phyloP scores from a whole-genome alignment of 352 stramenopile genomes.

The Pythium sukuiense region DNA sequence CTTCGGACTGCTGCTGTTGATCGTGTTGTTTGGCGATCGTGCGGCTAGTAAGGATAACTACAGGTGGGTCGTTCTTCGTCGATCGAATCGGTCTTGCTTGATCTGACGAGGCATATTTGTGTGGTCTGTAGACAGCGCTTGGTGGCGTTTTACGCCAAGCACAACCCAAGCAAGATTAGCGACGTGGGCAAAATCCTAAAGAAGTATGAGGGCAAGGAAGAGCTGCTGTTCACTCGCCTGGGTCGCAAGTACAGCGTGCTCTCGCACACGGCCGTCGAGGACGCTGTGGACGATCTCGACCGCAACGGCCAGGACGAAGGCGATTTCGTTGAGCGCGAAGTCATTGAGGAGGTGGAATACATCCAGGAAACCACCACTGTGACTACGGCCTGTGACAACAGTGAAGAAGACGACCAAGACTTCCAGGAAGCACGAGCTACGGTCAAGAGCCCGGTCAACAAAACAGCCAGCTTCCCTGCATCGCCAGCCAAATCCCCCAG shows the following conservation, averaged over 20 bases:
- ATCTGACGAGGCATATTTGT: neutral
- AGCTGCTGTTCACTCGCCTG: constrained; percentile 72
- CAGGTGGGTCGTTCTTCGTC: constrained; percentile 33
- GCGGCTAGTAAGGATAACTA: constrained; percentile 35
- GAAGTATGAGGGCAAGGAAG: constrained; percentile 79
- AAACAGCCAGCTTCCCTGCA: constrained; percentile 20
- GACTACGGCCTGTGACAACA: constrained; percentile 12
- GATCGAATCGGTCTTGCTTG: neutral
- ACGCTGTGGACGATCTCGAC: constrained; percentile 39
- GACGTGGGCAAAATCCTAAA: constrained; percentile 63
- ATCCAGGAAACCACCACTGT: constrained; percentile 28
- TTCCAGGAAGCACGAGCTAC: constrained; percentile 40
- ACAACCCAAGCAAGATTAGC: constrained; percentile 69
- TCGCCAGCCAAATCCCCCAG: constrained; percentile 10
- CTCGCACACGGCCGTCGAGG: constrained; percentile 31
- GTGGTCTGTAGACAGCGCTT: constrained; percentile 40
- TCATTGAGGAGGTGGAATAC: constrained; percentile 33
- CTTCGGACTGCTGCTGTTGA: constrained; percentile 44
- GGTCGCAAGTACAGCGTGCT: constrained; percentile 81
- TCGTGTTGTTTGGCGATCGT: constrained; percentile 52
- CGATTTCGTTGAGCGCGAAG: constrained; percentile 25
- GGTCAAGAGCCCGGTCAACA: constrained; percentile 23
- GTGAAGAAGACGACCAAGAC: constrained; percentile 40
- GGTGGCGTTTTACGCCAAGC: constrained; percentile 66
- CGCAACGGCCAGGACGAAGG: constrained; percentile 45